These are phyloP conservation scores for Penicillium arizonense DNA, from an alignment of 495 filamentous ascomycete species.

Conservation along the genomic window DNA sequence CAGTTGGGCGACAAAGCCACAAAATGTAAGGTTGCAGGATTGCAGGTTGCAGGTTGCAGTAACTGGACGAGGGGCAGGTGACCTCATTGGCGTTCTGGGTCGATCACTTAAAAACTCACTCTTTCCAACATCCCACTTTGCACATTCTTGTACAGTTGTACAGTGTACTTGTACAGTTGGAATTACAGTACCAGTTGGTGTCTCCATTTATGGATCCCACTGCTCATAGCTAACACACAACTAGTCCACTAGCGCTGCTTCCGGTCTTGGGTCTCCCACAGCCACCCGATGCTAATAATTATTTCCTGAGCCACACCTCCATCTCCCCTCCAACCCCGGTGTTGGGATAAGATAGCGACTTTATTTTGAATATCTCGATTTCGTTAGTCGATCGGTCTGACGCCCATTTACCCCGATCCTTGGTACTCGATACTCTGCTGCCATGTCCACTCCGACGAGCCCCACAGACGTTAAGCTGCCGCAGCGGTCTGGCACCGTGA, in stretches of 20 bases:
- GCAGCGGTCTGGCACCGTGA: conserved; percentile 53
- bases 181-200: not conserved
- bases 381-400: not conserved
- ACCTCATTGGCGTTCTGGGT: conserved; percentile 19
- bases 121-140: conserved; percentile 6
- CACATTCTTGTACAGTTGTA: not conserved
- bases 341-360: not conserved
- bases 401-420: not conserved
- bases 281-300: not conserved
- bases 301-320: not conserved
- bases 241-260: conserved; percentile 25
- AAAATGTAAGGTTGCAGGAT: not conserved
- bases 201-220: not conserved
- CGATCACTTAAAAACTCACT: conserved; percentile 16
- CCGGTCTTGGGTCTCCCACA: conserved; percentile 5
- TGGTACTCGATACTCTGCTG: not conserved
- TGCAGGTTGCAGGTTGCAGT: conserved; percentile 1
- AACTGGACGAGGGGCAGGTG: conserved; percentile 13
- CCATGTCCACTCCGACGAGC: conserved; percentile 35
- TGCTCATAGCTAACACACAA: not conserved
- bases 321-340: not conserved
- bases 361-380: not conserved
- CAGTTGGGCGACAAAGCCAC: not conserved
- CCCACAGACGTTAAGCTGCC: conserved; percentile 48
- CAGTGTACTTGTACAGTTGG: too few relatives aligned